These are phyloP conservation scores for Candida easanensis DNA, from an alignment of 805 yeast species.

Conservation along the genomic window DNA sequence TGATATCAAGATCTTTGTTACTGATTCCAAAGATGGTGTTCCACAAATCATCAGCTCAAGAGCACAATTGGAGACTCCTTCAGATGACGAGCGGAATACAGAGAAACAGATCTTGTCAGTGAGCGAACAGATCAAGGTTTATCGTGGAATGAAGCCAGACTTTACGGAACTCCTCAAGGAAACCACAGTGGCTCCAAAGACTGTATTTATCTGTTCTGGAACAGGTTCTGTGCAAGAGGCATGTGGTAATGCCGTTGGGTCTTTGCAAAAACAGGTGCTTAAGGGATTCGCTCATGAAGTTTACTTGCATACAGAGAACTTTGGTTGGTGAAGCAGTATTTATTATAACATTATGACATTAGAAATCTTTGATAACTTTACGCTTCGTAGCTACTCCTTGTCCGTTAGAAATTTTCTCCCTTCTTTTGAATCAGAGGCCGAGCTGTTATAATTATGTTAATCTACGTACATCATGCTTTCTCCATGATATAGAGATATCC, in stretches of 20 bases:
- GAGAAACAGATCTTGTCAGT: no score
- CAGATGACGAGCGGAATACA: no score
- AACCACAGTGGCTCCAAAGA: conserved; percentile 24
- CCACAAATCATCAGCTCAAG: no score
- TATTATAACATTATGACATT: no score
- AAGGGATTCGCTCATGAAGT: conserved; percentile 37
- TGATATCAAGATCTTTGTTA: conserved; percentile 28
- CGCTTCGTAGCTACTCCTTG: no score
- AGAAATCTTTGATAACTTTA: no score
- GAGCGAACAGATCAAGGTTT: conserved; percentile 8
- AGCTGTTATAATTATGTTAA: no score
- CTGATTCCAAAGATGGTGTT: conserved; percentile 30
- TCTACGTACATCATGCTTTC: no score
- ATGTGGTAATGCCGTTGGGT: conserved; percentile 39
- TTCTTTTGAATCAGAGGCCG: no score
- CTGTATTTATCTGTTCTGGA: conserved; percentile 46
- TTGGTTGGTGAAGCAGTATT: conserved; percentile 46
- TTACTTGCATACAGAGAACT: conserved; percentile 49
- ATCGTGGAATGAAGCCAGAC: conserved; percentile 17
- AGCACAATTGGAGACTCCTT: not conserved
- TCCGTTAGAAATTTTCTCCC: no score
- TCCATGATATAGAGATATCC: no score
- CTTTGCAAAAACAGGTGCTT: conserved; percentile 36
- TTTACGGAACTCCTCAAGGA: conserved; percentile 5
- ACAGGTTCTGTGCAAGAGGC: conserved; percentile 38